These are phyloP conservation scores for Takashimella koratensis DNA, from an alignment of 1,284 basidiomycete species.

Conservation along the genomic window DNA sequence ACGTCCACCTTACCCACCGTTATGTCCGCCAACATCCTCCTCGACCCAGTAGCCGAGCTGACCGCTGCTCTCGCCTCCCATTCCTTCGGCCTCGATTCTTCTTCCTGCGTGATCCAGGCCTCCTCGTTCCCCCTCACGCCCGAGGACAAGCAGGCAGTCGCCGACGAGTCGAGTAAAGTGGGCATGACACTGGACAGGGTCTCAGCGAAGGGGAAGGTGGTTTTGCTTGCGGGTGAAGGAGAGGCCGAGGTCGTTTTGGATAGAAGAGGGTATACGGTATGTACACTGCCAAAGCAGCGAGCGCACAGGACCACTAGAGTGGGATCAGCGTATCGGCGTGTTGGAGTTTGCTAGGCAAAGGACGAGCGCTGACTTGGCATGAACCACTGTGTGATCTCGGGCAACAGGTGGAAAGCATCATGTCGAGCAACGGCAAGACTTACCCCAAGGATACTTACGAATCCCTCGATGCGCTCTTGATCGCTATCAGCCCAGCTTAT, in stretches of 20 bases:
- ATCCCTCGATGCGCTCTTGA: slow-evolving; percentile 38
- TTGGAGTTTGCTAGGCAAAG: no score
- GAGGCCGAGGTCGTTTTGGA: slow-evolving; percentile 24
- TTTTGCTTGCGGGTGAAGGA: slow-evolving; percentile 21
- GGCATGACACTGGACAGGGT: slow-evolving; percentile 14
- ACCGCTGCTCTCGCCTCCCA: slow-evolving; percentile 24
- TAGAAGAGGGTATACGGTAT: slow-evolving; percentile 37
- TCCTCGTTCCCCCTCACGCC: slow-evolving; percentile 27
- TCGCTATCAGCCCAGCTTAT: slow-evolving; percentile 35
- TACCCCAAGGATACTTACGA: slow-evolving; percentile 28
- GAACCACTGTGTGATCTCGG: no score
- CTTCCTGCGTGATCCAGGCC: slow-evolving; percentile 15
- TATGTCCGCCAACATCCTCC: slow-evolving; percentile 31
- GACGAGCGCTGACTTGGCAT: no score
- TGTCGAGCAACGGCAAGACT: slow-evolving; percentile 2
- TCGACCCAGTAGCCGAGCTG: slow-evolving; percentile 39
- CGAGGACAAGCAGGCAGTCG: slow-evolving; percentile 19
- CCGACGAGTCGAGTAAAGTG: slow-evolving; percentile 6
- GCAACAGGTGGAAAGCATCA: slow-evolving; percentile 12
- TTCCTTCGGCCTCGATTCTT: slow-evolving; percentile 27
- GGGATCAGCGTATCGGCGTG: no score
- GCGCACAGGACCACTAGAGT: no score
- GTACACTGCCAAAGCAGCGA: no score
- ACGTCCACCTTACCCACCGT: no score
- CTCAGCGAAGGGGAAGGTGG: slow-evolving; percentile 20